Evolutionary conservation across 2,329 filamentous ascomycete species (phyloP).

Genomic region (Raffaelea arxii): DNA sequence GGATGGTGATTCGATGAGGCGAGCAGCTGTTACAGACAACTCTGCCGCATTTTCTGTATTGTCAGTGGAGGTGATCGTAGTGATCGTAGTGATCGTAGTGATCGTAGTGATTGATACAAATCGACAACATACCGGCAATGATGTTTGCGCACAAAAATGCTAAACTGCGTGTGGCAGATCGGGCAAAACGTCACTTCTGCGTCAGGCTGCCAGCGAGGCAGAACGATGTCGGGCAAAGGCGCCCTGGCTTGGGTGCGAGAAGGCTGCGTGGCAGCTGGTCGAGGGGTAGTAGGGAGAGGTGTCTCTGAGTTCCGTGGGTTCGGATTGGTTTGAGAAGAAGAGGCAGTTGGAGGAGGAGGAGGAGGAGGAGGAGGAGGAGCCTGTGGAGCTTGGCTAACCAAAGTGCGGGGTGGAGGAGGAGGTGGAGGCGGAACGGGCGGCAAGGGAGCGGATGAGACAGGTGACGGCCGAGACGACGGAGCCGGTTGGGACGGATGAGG

Average conservation of each 20-base stretch:
- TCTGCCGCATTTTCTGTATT: constrained; percentile 72
- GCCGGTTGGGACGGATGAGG: background rate
- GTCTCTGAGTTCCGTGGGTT: too few species aligned
- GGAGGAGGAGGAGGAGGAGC: background rate
- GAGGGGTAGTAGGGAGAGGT: too few species aligned
- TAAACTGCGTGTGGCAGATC: constrained; percentile 73
- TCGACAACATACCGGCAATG: constrained; percentile 62
- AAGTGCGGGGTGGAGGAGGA: constrained; percentile 6
- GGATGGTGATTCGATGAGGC: constrained; percentile 89
- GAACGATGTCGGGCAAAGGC: constrained; percentile 33
- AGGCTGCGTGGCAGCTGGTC: background rate
- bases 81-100: background rate
- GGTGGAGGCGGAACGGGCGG: constrained; percentile 4
- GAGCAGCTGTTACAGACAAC: constrained; percentile 88
- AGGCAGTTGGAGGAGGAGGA: background rate
- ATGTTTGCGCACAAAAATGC: constrained; percentile 80
- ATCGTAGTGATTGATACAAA: background rate
- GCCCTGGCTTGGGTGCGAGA: background rate
- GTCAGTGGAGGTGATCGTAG: background rate
- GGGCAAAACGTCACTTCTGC: constrained; percentile 72
- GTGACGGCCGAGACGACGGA: too few species aligned
- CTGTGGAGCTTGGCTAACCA: too few species aligned
- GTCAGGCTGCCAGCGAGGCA: constrained; percentile 85
- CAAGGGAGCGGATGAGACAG: constrained; percentile 1
- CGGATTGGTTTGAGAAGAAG: constrained; percentile 3